A percentile compares a stretch with the other conserved stretches of the same genome.
phyloP scores from a whole-genome alignment of 108 stramenopile genomes.

The Skeletonema tropicum region DNA sequence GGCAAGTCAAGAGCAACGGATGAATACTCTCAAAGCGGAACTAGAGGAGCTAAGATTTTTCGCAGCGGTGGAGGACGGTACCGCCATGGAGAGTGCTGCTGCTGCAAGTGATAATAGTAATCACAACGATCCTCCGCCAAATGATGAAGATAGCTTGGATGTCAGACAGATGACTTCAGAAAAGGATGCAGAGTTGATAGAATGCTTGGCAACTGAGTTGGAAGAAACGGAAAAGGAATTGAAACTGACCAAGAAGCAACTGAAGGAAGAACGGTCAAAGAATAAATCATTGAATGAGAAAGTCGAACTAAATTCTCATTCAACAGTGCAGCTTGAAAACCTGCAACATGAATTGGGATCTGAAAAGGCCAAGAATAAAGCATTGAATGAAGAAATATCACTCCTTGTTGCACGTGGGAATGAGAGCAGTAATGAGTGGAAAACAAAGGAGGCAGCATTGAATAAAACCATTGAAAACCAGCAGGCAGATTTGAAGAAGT shows the following conservation, averaged over 20 bases:
- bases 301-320: neutral
- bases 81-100: neutral
- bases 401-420: neutral
- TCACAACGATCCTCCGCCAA: neutral
- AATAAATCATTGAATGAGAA: neutral
- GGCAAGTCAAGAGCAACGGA: conserved; percentile 31
- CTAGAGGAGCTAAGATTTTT: conserved; percentile 30
- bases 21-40: conserved; percentile 28
- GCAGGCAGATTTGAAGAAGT: conserved; percentile 5
- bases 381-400: neutral
- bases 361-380: neutral
- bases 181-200: conserved; percentile 37
- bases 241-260: neutral
- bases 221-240: conserved; percentile 18
- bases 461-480: neutral
- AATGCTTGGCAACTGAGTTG: conserved; percentile 31
- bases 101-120: neutral
- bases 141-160: neutral
- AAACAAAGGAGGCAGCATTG: neutral
- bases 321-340: neutral
- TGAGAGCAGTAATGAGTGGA: neutral
- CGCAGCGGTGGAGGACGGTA: conserved; percentile 1
- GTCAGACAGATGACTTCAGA: neutral
- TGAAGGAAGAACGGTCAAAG: conserved; percentile 3
- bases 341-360: neutral